Evolutionary conservation across 768 basidiomycete species (phyloP).

Genomic region (Termitomyces sp.): DNA sequence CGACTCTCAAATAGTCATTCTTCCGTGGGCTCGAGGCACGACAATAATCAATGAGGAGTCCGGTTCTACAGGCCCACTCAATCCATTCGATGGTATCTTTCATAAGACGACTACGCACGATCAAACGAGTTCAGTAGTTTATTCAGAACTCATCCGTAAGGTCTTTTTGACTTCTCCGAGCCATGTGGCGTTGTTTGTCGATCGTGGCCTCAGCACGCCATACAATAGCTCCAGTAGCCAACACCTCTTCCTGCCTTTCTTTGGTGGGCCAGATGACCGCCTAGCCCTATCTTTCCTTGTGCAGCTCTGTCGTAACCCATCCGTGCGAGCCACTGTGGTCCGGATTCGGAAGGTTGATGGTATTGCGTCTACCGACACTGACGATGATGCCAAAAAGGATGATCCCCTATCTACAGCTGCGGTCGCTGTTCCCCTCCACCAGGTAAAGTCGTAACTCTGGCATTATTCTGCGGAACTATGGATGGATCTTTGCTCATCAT

Average conservation of each 20-base stretch:
- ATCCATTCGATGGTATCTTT: constrained; percentile 83
- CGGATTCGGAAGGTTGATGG: constrained; percentile 50
- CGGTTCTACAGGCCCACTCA: constrained; percentile 30
- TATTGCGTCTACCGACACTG: constrained; percentile 27
- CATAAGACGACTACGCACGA: constrained; percentile 46
- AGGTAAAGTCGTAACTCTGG: constrained; percentile 22
- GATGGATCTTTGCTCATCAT: neutral
- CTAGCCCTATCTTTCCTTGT: constrained; percentile 78
- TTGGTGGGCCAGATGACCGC: constrained; percentile 93
- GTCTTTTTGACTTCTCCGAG: constrained; percentile 70
- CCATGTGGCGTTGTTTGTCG: constrained; percentile 87
- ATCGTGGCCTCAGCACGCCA: constrained; percentile 49
- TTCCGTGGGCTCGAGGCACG: constrained; percentile 74
- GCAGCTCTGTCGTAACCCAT: constrained; percentile 65
- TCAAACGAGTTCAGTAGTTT: constrained; percentile 51
- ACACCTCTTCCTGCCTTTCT: constrained; percentile 85
- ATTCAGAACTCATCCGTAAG: constrained; percentile 82
- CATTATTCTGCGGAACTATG: neutral
- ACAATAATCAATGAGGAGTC: constrained; percentile 23
- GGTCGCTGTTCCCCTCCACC: constrained; percentile 21
- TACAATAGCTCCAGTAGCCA: constrained; percentile 30
- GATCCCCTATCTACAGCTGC: neutral
- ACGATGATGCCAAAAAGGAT: constrained; percentile 18
- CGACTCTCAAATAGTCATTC: constrained; percentile 68
- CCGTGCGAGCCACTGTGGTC: constrained; percentile 71